Evolutionary conservation across 371 early-diverging fungal species (phyloP).

Genomic region (Saksenaea vasiformis): DNA sequence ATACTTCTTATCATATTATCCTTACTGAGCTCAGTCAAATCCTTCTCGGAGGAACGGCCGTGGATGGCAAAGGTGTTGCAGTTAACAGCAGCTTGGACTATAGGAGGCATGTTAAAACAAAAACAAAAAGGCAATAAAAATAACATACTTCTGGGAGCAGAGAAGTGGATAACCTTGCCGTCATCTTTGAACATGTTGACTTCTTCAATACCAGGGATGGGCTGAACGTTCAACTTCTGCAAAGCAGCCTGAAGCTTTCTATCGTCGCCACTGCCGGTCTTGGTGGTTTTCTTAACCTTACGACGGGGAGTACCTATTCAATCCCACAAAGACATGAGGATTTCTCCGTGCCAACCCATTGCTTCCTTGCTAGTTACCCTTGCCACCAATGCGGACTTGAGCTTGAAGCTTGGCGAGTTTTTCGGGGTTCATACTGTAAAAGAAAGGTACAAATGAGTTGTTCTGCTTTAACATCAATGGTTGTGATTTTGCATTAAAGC

Average conservation of each 20-base stretch:
- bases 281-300: conserved; percentile 69
- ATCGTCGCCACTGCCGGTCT: conserved; percentile 48
- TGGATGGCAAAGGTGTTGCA: conserved; percentile 93
- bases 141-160: conserved; percentile 81
- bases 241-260: conserved; percentile 86
- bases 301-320: conserved; percentile 90
- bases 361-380: conserved; percentile 47
- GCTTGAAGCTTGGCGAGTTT: conserved; percentile 94
- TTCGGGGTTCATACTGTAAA: conserved; percentile 84
- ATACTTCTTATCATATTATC: not conserved
- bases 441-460: not conserved
- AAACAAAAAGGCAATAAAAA: not conserved
- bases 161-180: conserved; percentile 94
- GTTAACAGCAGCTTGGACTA: conserved; percentile 79
- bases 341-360: not conserved
- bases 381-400: conserved; percentile 94
- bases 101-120: not conserved
- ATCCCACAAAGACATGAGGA: conserved; percentile 14
- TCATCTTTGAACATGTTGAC: conserved; percentile 98
- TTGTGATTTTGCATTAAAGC: not conserved
- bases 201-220: conserved; percentile 88
- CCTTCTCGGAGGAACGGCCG: conserved; percentile 88
- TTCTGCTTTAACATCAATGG: not conserved
- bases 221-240: conserved; percentile 88
- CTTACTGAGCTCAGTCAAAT: conserved; percentile 78